phyloP scores from a whole-genome alignment of 768 basidiomycete genomes.

The Tephrocybe sp. region DNA sequence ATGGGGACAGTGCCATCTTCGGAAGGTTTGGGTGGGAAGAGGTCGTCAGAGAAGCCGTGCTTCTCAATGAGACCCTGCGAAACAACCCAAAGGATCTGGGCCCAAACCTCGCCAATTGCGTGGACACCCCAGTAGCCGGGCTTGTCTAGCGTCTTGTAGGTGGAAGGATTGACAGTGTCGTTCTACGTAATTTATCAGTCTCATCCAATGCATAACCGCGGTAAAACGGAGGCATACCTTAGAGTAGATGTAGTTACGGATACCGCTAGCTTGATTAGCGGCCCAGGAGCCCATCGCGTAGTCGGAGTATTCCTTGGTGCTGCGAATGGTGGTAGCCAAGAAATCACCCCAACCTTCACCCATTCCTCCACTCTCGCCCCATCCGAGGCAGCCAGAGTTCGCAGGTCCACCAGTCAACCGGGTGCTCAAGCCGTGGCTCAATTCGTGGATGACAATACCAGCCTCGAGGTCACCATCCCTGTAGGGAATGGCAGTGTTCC shows the following conservation, averaged over 20 bases:
- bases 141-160: constrained; percentile 93
- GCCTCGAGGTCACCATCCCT: constrained; percentile 95
- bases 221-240: constrained; percentile 34
- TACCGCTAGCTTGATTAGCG: constrained; percentile 71
- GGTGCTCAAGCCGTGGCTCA: constrained; percentile 88
- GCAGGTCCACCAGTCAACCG: constrained; percentile 92
- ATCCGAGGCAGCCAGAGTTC: constrained; percentile 92
- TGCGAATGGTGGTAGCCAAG: constrained; percentile 85
- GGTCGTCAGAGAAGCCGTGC: constrained; percentile 74
- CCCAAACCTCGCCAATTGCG: constrained; percentile 95
- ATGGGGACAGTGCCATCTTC: constrained; percentile 63
- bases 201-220: too few species aligned
- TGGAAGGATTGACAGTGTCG: constrained; percentile 78
- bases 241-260: constrained; percentile 89
- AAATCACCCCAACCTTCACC: constrained; percentile 98
- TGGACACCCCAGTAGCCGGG: constrained; percentile 94
- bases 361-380: constrained; percentile 97
- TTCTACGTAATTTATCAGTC: constrained; percentile 35
- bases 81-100: constrained; percentile 83
- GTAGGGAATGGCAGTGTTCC: constrained; percentile 90
- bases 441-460: constrained; percentile 94
- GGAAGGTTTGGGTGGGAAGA: constrained; percentile 79
- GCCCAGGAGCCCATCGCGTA: constrained; percentile 97
- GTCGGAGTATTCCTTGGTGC: constrained; percentile 70
- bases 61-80: constrained; percentile 73